These are phyloP conservation scores for Eucalyptus leucophloia DNA, from an alignment of 345 rosid species.

Conservation along the genomic window DNA sequence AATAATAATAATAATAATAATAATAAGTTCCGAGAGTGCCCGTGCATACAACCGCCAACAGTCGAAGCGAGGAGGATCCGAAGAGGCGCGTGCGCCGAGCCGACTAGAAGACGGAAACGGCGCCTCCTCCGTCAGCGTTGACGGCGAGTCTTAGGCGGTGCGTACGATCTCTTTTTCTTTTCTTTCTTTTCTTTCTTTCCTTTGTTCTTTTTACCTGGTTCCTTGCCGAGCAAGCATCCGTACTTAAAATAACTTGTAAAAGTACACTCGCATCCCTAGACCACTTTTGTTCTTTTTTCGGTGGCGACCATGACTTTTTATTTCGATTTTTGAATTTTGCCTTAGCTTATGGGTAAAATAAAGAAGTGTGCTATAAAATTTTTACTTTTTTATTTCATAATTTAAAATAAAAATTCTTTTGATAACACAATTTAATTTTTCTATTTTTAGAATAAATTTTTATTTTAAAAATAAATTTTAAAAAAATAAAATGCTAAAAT, in stretches of 20 bases:
- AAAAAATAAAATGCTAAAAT: too few species aligned
- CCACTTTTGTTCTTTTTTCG: not conserved
- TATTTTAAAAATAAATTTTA: too few species aligned
- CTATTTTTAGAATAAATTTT: too few species aligned
- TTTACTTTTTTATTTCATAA: too few species aligned
- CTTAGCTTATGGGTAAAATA: too few species aligned
- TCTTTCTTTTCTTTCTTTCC: not conserved
- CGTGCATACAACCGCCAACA: not conserved
- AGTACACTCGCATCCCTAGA: not conserved
- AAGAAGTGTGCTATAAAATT: too few species aligned
- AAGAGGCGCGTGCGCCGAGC: not conserved
- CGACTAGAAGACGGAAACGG: not conserved
- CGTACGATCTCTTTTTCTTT: not conserved
- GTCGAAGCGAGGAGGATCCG: not conserved
- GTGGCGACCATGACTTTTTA: not conserved
- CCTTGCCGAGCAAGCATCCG: not conserved
- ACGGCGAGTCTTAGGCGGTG: not conserved
- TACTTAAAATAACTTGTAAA: not conserved
- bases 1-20: too few species aligned
- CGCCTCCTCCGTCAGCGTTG: not conserved
- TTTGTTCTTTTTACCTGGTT: not conserved
- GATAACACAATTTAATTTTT: too few species aligned
- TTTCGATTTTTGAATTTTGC: too few species aligned
- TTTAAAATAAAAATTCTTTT: too few species aligned
- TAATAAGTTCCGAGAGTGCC: not conserved